Conservation (phyloP, 2,329 filamentous ascomycete species). For the Aspergillus fischeri region DNA sequence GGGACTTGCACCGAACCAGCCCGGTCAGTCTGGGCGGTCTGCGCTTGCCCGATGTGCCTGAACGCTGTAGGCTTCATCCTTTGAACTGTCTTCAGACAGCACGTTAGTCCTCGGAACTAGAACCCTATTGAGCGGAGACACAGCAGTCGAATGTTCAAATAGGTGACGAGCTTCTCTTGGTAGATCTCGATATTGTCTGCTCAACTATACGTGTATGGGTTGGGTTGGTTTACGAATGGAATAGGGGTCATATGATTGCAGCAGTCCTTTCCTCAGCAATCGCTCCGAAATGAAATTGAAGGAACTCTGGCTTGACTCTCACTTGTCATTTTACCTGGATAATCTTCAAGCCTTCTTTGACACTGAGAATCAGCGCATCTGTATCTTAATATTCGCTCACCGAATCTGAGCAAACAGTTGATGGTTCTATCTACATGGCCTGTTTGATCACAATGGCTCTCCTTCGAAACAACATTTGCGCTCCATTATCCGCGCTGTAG, state of each 20-base stretch:
- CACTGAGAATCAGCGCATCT: not conserved
- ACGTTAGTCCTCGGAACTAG: not conserved
- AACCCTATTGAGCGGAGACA: not conserved
- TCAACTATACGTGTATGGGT: not conserved
- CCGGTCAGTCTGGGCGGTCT: not conserved
- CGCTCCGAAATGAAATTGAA: not conserved
- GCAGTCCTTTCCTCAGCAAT: not conserved
- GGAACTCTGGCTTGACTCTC: not conserved
- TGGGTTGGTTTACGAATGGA: not conserved
- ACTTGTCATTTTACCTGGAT: not conserved
- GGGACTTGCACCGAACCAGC: not conserved
- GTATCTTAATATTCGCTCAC: not conserved
- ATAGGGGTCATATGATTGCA: not conserved
- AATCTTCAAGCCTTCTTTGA: not conserved
- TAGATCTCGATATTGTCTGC: too few species aligned
- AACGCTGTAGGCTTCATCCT: not conserved
- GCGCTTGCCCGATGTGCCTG: not conserved
- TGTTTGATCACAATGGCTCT: too few species aligned
- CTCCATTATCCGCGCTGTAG: too few species aligned
- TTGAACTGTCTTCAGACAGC: constrained; percentile 16
- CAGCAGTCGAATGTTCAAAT: not conserved
- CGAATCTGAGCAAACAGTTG: too few species aligned
- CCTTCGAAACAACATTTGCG: too few species aligned
- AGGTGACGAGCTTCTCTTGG: not conserved
- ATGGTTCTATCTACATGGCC: too few species aligned